Percentiles rank a stretch among this genome's conserved stretches.
These are phyloP conservation scores for Fusarium annulatum DNA, from an alignment of 2,329 filamentous ascomycete genomes.

Conservation along the genomic window DNA sequence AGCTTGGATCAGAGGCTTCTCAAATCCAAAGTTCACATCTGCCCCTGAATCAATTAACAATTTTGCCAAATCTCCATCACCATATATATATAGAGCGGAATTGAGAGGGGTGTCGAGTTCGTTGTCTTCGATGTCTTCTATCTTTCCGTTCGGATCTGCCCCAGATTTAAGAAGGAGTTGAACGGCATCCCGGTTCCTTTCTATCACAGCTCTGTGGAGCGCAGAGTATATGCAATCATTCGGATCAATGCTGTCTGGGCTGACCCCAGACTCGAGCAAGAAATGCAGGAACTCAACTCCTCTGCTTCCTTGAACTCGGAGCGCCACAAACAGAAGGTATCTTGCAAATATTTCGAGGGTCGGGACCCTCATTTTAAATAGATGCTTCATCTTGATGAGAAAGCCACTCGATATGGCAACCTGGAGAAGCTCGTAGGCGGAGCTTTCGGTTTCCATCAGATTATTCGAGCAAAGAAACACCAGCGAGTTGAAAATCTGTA, in stretches of 20 bases:
- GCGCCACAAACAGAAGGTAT: not conserved
- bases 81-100: too few species aligned
- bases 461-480: not conserved
- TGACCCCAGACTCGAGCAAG: not conserved
- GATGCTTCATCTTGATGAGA: not conserved
- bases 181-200: accelerated
- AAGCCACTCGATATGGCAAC: not conserved
- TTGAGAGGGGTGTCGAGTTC: not conserved
- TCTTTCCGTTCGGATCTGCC: not conserved
- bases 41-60: not conserved
- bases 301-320: accelerated
- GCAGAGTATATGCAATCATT: accelerated
- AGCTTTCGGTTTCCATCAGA: accelerated
- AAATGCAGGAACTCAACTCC: accelerated
- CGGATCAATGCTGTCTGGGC: accelerated
- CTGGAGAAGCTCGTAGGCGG: accelerated
- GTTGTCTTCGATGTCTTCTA: too few species aligned
- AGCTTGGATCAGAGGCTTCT: accelerated
- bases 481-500: accelerated
- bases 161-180: not conserved
- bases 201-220: accelerated
- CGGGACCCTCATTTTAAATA: accelerated
- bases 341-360: accelerated
- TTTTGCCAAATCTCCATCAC: accelerated
- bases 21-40: accelerated